Percentiles rank a stretch among this genome's conserved stretches.
phyloP scores from a whole-genome alignment of 2,329 filamentous ascomycete species.

The Dothiorella sarmentorum region DNA sequence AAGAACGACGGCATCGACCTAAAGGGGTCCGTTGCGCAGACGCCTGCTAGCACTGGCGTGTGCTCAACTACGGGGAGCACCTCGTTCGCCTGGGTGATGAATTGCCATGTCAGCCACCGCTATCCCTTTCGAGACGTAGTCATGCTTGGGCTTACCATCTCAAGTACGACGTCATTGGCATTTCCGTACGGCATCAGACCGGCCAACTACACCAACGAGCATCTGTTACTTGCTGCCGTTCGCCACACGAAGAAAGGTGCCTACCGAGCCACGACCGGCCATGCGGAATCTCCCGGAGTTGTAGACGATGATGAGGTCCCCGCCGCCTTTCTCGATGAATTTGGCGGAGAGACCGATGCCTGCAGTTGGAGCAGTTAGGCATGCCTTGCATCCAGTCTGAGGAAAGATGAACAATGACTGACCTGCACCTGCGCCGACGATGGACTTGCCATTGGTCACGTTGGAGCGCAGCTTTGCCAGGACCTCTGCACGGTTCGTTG shows the following conservation, averaged over 20 bases:
- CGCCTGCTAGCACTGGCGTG: slow-evolving; percentile 66
- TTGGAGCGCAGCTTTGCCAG: slow-evolving; percentile 53
- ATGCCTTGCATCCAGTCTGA: background rate
- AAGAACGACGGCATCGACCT: slow-evolving; percentile 60
- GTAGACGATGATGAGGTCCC: slow-evolving; percentile 69
- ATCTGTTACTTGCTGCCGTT: background rate
- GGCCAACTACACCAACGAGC: slow-evolving; percentile 43
- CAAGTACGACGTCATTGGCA: slow-evolving; percentile 65
- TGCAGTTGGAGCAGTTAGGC: slow-evolving; percentile 23
- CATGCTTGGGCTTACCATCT: slow-evolving; percentile 54
- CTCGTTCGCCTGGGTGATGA: slow-evolving; percentile 57
- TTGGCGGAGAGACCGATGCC: slow-evolving; percentile 70
- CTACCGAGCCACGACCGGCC: slow-evolving; percentile 61
- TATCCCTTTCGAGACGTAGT: background rate
- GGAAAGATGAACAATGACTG: background rate
- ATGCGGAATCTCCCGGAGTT: slow-evolving; percentile 71
- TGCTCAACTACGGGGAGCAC: slow-evolving; percentile 62
- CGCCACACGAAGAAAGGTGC: background rate
- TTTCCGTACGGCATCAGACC: slow-evolving; percentile 70
- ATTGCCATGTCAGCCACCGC: background rate
- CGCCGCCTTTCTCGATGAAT: slow-evolving; percentile 64
- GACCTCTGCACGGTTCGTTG: slow-evolving; percentile 55
- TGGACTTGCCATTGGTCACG: slow-evolving; percentile 54
- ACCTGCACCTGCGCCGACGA: slow-evolving; percentile 66
- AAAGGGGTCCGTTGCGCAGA: slow-evolving; percentile 70